Percentiles rank a stretch among this genome's conserved stretches.
phyloP scores from a whole-genome alignment of 305 asterid species.

The Solanum aculeatissimum region DNA sequence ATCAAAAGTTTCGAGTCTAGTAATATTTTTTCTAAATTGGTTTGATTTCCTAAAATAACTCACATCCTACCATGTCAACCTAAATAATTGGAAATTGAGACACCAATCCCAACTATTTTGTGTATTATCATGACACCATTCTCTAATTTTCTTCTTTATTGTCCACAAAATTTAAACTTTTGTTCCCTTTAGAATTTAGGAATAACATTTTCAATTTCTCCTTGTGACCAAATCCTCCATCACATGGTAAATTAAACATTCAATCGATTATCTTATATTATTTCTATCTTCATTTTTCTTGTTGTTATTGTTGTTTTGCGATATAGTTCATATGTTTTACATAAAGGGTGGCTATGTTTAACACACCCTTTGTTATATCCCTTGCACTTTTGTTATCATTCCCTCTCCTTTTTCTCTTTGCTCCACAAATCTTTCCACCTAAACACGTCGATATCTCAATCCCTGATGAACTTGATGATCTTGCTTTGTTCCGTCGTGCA shows the following conservation, averaged over 20 bases:
- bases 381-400: slow-evolving; percentile 38
- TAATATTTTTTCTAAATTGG: neutral
- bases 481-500: slow-evolving; percentile 60
- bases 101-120: neutral
- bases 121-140: neutral
- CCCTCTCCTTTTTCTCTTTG: slow-evolving; percentile 46
- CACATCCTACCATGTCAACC: neutral
- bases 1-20: neutral
- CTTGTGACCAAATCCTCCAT: neutral
- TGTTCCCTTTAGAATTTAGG: neutral
- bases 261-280: neutral
- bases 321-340: neutral
- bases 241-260: neutral
- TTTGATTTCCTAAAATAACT: neutral
- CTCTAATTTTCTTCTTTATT: neutral
- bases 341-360: slow-evolving; percentile 22
- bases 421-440: slow-evolving; percentile 42
- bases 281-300: neutral
- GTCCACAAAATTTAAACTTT: neutral
- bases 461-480: slow-evolving; percentile 65
- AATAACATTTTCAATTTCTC: neutral
- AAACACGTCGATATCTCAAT: slow-evolving; percentile 29
- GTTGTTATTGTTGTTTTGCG: neutral
- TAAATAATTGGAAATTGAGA: neutral
- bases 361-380: slow-evolving; percentile 31